phyloP scores from a whole-genome alignment of 1,139 yeast species.

The Pichia kudriavzevii region DNA sequence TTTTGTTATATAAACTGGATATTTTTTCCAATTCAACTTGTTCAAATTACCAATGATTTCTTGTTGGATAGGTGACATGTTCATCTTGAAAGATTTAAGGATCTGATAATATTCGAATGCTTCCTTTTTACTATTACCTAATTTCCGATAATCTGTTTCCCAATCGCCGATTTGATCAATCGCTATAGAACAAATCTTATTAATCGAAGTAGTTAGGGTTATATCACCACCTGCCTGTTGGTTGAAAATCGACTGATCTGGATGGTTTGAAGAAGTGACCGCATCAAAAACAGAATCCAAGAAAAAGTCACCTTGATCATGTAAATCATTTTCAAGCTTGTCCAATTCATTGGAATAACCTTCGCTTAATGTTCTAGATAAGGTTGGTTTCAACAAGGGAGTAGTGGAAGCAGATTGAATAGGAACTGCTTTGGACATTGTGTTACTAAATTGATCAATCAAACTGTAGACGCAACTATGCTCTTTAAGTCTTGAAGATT shows the following conservation, averaged over 20 bases:
- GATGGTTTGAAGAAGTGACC: conserved; percentile 31
- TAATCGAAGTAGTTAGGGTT: conserved; percentile 19
- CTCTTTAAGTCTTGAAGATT: conserved; percentile 21
- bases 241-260: conserved; percentile 21
- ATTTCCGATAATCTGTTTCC: conserved; percentile 8
- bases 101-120: conserved; percentile 19
- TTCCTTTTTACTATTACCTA: conserved; percentile 8
- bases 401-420: conserved; percentile 12
- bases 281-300: conserved; percentile 59
- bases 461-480: conserved; percentile 15
- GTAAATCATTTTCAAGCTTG: conserved; percentile 32
- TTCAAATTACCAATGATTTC: conserved; percentile 53
- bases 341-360: conserved; percentile 23
- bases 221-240: conserved; percentile 15
- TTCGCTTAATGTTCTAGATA: conserved; percentile 28
- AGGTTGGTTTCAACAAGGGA: conserved; percentile 17
- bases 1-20: conserved; percentile 58
- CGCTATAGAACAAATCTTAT: conserved; percentile 20
- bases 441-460: conserved; percentile 11
- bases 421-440: conserved; percentile 5
- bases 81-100: conserved; percentile 30
- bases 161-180: conserved; percentile 15
- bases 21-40: conserved; percentile 56
- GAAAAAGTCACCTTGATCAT: conserved; percentile 49
- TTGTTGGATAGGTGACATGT: conserved; percentile 38